These are phyloP conservation scores for Leccinum angustisporum DNA, from an alignment of 1,284 basidiomycete genomes.

Conservation along the genomic window DNA sequence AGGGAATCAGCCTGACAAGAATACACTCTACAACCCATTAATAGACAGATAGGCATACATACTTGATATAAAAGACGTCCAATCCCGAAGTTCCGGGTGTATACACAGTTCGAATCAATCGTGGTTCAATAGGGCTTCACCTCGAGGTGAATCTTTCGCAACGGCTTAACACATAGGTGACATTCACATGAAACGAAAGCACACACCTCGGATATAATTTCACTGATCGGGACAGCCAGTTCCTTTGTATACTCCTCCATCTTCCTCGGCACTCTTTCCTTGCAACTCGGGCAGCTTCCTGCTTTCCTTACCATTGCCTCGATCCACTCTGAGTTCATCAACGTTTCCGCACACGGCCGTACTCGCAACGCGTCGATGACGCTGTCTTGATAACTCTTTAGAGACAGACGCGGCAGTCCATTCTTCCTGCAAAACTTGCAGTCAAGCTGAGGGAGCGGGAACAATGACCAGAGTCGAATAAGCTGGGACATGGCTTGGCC, in stretches of 20 bases:
- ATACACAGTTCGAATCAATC: constrained; percentile 15
- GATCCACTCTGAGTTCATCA: constrained; percentile 33
- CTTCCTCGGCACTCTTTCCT: constrained; percentile 32
- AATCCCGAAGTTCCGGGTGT: neutral
- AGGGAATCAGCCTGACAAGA: neutral
- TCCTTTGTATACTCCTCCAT: constrained; percentile 33
- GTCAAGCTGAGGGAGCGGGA: constrained; percentile 31
- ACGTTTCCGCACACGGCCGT: constrained; percentile 32
- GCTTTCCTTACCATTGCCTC: constrained; percentile 32
- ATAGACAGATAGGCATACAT: constrained; percentile 9
- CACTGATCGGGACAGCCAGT: constrained; percentile 27
- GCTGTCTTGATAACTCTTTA: constrained; percentile 35
- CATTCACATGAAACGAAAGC: neutral
- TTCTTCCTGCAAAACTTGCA: constrained; percentile 38
- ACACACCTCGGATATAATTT: constrained; percentile 32
- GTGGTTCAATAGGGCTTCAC: constrained; percentile 31
- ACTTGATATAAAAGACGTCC: neutral
- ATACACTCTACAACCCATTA: constrained; percentile 9
- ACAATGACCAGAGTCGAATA: constrained; percentile 31
- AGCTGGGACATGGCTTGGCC: constrained; percentile 41
- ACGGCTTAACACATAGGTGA: neutral
- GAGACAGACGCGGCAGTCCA: constrained; percentile 30
- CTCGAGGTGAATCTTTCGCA: constrained; percentile 28
- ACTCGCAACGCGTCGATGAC: constrained; percentile 33
- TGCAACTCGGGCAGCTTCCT: constrained; percentile 30